Evolutionary conservation across 257 asterid genomes (phyloP).

Genomic region (Ballota nigra): DNA sequence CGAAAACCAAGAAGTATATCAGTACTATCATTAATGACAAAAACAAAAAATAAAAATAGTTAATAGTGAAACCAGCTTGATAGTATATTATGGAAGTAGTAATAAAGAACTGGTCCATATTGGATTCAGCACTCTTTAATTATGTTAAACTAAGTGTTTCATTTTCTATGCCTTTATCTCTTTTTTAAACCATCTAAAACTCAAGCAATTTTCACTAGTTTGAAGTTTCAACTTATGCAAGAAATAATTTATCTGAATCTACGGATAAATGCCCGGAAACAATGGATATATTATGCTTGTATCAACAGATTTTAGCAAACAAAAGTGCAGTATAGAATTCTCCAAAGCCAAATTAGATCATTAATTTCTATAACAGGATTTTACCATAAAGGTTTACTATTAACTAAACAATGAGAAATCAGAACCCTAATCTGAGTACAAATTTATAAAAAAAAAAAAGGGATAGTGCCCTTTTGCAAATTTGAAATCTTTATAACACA

Average conservation of each 20-base stretch:
- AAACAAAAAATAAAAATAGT: not conserved
- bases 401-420: not conserved
- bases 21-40: not conserved
- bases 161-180: not conserved
- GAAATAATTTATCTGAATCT: no score
- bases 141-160: not conserved
- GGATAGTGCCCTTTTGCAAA: no score
- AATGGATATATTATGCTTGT: no score
- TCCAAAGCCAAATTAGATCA: not conserved
- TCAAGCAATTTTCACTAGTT: no score
- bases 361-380: no score
- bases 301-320: not conserved
- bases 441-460: not conserved
- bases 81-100: not conserved
- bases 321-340: not conserved
- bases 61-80: not conserved
- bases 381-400: not conserved
- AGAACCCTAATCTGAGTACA: not conserved
- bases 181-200: not conserved
- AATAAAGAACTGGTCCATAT: not conserved
- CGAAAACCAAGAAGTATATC: not conserved
- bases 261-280: no score
- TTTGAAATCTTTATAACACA: no score
- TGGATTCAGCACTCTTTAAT: not conserved
- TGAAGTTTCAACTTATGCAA: no score